phyloP scores from a whole-genome alignment of 441 rosid species.

The Brassica hybrid region DNA sequence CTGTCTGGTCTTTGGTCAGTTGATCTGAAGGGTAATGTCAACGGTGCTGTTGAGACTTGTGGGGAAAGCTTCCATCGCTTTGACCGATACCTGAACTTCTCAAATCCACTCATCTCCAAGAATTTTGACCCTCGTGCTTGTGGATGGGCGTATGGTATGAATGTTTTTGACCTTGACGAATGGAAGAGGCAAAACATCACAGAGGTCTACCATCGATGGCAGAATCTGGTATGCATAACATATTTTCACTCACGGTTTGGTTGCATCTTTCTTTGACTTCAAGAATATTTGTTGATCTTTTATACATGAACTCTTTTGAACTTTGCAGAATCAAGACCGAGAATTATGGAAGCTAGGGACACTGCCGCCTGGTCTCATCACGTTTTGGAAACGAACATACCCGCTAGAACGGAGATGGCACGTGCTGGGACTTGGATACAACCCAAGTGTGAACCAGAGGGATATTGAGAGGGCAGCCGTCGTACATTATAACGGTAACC shows the following conservation, averaged over 20 bases:
- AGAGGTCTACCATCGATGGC: conserved; percentile 70
- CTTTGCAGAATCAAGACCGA: conserved; percentile 79
- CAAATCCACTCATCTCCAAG: too few species aligned
- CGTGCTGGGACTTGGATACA: conserved; percentile 92
- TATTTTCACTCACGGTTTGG: neutral
- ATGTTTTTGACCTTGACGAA: conserved; percentile 47
- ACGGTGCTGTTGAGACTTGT: conserved; percentile 98
- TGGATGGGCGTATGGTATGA: conserved; percentile 59
- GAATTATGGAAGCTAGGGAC: conserved; percentile 95
- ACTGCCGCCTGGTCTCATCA: conserved; percentile 93
- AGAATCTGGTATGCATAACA: conserved; percentile 74
- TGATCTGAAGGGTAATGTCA: conserved; percentile 88
- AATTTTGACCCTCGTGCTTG: conserved; percentile 54
- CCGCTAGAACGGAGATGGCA: conserved; percentile 83
- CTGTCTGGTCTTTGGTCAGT: conserved; percentile 84
- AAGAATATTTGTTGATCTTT: neutral
- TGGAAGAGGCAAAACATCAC: conserved; percentile 53
- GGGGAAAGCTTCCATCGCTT: conserved; percentile 95
- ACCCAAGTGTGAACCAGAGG: conserved; percentile 76
- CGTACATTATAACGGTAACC: conserved; percentile 91
- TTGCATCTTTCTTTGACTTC: too few species aligned
- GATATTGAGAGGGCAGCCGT: conserved; percentile 87
- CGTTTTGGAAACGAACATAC: conserved; percentile 78
- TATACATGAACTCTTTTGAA: conserved; percentile 5
- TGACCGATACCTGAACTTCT: conserved; percentile 96